Evolutionary conservation across 495 filamentous ascomycete species (phyloP), one percentile per base, ranked within the genome.

Genomic region (Talaromyces thailandensis): DNA sequence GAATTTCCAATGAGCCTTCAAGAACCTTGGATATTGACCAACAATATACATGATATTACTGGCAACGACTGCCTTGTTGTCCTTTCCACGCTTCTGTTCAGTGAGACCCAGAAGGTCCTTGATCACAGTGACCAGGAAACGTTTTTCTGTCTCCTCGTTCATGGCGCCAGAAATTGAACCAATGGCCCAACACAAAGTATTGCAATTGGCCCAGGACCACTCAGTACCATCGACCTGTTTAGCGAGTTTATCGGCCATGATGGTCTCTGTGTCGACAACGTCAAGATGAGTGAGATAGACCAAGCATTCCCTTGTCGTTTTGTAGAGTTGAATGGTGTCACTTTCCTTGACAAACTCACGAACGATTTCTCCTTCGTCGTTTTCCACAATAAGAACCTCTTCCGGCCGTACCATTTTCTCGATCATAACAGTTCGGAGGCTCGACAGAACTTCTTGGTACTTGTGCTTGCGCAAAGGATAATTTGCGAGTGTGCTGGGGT

Each of bases 41-140:
- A 98, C 94, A 73, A 98, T 98, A 70, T 98, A 98, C 94, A 98
- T 98, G 74, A 98, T 98, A 75, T 98, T 98, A 76, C 92, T 96
- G 66, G 94, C 94, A 57, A 98, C 94, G 2, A 98, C 95, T 23
- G 94, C 94, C 72, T 98, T 98, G 81, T 98, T 98, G 76, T 98
- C 94, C 69, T 98, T 98, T 48, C 94, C 94, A 56, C 95, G 88
- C 77, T 98, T 98, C 91, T 96, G 96, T 75, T 98, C 94, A 0
- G 94, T 98, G 57, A 98, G 81, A 0, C 95, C 94, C n/a, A 98
- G 87, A 16, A 98, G 84, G 72, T 98, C 94, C 75, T 98, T 98
- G 68, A 98, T 98, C 40, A 98, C 94, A 4, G 93, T 98, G 31
- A 98, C 94, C 6, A 98, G 78, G 81, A 98, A 98, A 6, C 94